Conservation (phyloP, 2,329 filamentous ascomycete species). For the Aspergillus sp. region DNA sequence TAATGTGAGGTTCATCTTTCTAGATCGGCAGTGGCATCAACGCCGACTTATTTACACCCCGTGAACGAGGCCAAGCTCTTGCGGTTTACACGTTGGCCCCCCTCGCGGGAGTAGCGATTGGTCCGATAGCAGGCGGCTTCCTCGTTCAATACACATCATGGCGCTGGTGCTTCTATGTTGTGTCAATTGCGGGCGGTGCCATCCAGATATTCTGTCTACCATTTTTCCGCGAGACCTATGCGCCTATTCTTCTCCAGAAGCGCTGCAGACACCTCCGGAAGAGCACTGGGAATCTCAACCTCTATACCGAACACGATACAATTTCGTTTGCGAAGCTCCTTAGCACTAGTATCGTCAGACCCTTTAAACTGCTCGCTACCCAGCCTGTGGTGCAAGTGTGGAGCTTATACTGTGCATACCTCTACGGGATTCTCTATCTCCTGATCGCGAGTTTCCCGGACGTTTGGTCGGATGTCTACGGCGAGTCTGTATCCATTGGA, state of each 20-base stretch:
- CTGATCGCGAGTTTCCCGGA: slow-evolving; percentile 61
- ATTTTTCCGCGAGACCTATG: background rate
- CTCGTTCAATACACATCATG: slow-evolving; percentile 63
- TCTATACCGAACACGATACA: slow-evolving; percentile 37
- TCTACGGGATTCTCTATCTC: slow-evolving; percentile 63
- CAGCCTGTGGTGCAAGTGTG: slow-evolving; percentile 61
- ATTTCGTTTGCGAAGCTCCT: slow-evolving; percentile 16
- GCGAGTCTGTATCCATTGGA: slow-evolving; percentile 55
- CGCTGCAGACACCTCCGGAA: slow-evolving; percentile 54
- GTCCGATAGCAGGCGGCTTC: slow-evolving; percentile 64
- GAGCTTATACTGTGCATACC: slow-evolving; percentile 54
- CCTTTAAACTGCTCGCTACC: slow-evolving; percentile 47
- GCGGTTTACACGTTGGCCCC: slow-evolving; percentile 62
- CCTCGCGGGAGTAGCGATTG: slow-evolving; percentile 63
- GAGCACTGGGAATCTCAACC: slow-evolving; percentile 32
- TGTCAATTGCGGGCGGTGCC: slow-evolving; percentile 59
- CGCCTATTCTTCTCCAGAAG: slow-evolving; percentile 50
- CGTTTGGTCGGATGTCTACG: slow-evolving; percentile 57
- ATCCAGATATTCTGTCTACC: slow-evolving; percentile 56
- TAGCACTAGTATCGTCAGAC: background rate
- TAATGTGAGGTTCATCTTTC: background rate
- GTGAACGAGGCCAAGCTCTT: slow-evolving; percentile 62
- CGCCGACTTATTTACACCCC: slow-evolving; percentile 59
- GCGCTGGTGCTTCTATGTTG: slow-evolving; percentile 71
- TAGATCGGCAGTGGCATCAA: slow-evolving; percentile 49